Evolutionary conservation across 148 eudicot species (phyloP).

Genomic region (Agrostemma githago): DNA sequence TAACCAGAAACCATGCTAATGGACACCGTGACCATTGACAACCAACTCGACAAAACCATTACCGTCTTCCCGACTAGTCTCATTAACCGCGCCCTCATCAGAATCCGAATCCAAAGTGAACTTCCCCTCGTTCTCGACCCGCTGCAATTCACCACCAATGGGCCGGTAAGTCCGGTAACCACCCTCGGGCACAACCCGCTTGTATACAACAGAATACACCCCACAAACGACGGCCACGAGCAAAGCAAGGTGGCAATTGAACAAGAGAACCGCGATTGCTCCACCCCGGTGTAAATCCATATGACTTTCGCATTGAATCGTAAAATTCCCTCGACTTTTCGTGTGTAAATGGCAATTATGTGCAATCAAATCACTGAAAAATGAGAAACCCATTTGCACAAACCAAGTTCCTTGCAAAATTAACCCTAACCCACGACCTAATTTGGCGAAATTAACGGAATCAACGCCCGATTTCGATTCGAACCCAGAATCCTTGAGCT

Average conservation of each 20-base stretch:
- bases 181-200: slow-evolving; percentile 22
- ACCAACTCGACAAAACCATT: slow-evolving; percentile 29
- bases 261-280: slow-evolving; percentile 63
- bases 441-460: slow-evolving; percentile 27
- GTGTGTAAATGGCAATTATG: slow-evolving; percentile 46
- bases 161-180: slow-evolving; percentile 45
- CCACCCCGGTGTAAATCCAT: slow-evolving; percentile 62
- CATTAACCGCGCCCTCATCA: slow-evolving; percentile 39
- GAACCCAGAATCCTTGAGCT: slow-evolving; percentile 20
- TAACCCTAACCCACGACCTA: slow-evolving; percentile 67
- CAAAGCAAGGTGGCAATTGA: slow-evolving; percentile 71
- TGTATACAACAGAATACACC: slow-evolving; percentile 41
- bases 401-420: slow-evolving; percentile 71
- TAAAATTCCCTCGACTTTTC: slow-evolving; percentile 69
- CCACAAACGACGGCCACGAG: slow-evolving; percentile 44
- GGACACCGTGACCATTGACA: slow-evolving; percentile 47
- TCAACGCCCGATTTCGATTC: background rate
- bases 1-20: slow-evolving; percentile 9
- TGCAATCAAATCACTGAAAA: slow-evolving; percentile 46
- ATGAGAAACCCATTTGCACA: slow-evolving; percentile 77
- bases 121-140: slow-evolving; percentile 32
- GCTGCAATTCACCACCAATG: slow-evolving; percentile 38
- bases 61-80: slow-evolving; percentile 28
- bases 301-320: slow-evolving; percentile 57
- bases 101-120: slow-evolving; percentile 63